These are phyloP conservation scores for Heritiera littoralis DNA, from an alignment of 345 rosid genomes.

Conservation along the genomic window DNA sequence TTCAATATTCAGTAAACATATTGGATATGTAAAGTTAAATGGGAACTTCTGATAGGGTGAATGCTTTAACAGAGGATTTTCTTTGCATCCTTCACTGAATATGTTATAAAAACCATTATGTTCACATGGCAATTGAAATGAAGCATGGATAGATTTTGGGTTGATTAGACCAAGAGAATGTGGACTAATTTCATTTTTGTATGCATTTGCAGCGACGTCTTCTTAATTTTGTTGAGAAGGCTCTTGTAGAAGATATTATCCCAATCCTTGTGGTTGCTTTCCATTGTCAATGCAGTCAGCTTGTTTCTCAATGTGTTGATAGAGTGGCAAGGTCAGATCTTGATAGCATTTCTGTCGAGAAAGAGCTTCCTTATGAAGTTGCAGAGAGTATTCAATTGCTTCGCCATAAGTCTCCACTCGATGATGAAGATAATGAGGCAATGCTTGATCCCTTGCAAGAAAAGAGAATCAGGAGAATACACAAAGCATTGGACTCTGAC, in stretches of 20 bases:
- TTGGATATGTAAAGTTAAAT: neutral
- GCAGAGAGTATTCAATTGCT: constrained; percentile 52
- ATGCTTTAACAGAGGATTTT: neutral
- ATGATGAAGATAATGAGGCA: constrained; percentile 34
- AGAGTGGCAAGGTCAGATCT: constrained; percentile 86
- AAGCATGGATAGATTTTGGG: neutral
- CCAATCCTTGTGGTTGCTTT: constrained; percentile 81
- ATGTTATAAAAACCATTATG: neutral
- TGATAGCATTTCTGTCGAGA: constrained; percentile 66
- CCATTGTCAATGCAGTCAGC: constrained; percentile 74
- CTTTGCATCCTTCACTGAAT: neutral
- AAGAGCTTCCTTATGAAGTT: constrained; percentile 79
- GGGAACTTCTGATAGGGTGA: neutral
- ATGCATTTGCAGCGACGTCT: constrained; percentile 66
- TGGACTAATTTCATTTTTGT: constrained; percentile 16
- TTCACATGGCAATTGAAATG: neutral
- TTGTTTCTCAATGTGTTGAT: constrained; percentile 67
- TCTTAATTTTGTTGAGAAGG: constrained; percentile 70
- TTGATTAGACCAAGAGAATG: constrained; percentile 2
- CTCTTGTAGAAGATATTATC: constrained; percentile 73
- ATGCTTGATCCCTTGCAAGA: constrained; percentile 44
- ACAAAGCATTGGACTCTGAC: constrained; percentile 89
- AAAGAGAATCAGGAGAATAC: constrained; percentile 76
- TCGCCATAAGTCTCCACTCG: constrained; percentile 44
- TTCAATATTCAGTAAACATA: neutral